phyloP scores from a whole-genome alignment of 805 yeast species.

The Grigorovia jiainica region DNA sequence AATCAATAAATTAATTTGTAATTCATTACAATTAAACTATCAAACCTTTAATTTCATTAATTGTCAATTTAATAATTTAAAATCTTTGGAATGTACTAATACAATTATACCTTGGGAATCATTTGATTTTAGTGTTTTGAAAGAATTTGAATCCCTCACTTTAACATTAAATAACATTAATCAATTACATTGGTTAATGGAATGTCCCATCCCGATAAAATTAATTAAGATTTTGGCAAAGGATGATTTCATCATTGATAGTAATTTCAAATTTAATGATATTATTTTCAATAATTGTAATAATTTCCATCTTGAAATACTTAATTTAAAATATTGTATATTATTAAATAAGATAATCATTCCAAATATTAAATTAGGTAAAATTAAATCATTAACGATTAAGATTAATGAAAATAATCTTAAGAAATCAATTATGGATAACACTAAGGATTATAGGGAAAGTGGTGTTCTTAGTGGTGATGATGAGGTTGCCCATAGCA shows the following conservation, averaged over 20 bases:
- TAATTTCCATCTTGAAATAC: conserved; percentile 6
- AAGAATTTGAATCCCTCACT: conserved; percentile 4
- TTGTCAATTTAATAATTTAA: conserved; percentile 14
- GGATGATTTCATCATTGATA: not conserved
- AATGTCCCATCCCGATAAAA: conserved; percentile 10
- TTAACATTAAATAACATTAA: conserved; percentile 10
- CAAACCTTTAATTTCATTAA: conserved; percentile 9
- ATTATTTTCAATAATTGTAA: not conserved
- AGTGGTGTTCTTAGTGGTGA: conserved; percentile 3
- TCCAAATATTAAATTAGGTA: conserved; percentile 4
- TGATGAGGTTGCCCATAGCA: not conserved
- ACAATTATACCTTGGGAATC: conserved; percentile 17
- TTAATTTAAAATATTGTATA: conserved; percentile 14
- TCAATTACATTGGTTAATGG: conserved; percentile 16
- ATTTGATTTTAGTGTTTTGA: conserved; percentile 5
- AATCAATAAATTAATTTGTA: conserved; percentile 8
- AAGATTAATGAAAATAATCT: conserved; percentile 9
- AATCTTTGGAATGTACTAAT: conserved; percentile 8
- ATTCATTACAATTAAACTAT: conserved; percentile 3
- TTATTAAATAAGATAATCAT: conserved; percentile 12
- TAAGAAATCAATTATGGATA: conserved; percentile 6
- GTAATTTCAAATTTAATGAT: not conserved
- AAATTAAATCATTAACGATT: conserved; percentile 5
- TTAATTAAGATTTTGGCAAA: conserved; percentile 2
- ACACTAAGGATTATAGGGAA: not conserved